A percentile compares a stretch with the other conserved stretches of the same genome.
These are phyloP conservation scores for Cotoneaster glaucophyllus DNA, from an alignment of 306 rosid species.

Conservation along the genomic window DNA sequence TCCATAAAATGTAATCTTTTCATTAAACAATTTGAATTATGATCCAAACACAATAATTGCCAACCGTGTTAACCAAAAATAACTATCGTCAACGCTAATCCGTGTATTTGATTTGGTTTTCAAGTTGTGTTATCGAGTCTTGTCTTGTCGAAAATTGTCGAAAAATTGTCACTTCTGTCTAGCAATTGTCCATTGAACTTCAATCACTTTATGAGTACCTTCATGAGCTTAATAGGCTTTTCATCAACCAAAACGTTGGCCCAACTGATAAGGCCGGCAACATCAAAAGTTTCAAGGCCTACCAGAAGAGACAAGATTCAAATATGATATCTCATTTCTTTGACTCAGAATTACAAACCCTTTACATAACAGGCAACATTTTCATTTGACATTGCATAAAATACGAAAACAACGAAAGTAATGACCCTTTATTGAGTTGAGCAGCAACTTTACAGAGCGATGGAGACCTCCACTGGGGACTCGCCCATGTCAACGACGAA, in stretches of 20 bases:
- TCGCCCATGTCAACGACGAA: conserved; percentile 77
- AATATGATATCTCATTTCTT: background rate
- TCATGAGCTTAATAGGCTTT: background rate
- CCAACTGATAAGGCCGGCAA: background rate
- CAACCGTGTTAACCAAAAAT: too few species aligned
- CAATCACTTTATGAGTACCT: background rate
- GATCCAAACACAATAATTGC: too few species aligned
- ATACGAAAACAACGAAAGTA: background rate
- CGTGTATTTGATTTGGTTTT: background rate
- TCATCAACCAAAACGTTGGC: background rate
- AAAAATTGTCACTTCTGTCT: background rate
- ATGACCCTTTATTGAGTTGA: background rate
- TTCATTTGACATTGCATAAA: background rate
- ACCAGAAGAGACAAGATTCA: background rate
- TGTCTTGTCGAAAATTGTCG: background rate
- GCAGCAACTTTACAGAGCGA: conserved; percentile 34
- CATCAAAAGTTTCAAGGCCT: background rate
- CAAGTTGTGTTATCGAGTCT: background rate
- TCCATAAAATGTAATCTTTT: too few species aligned
- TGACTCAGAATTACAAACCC: background rate
- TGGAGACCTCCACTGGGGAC: conserved; percentile 43
- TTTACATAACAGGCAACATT: background rate
- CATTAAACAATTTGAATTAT: too few species aligned
- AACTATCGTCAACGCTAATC: too few species aligned
- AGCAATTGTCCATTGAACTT: too few species aligned